These are phyloP conservation scores for Fusarium musae DNA, from an alignment of 2,329 filamentous ascomycete species.

Conservation along the genomic window DNA sequence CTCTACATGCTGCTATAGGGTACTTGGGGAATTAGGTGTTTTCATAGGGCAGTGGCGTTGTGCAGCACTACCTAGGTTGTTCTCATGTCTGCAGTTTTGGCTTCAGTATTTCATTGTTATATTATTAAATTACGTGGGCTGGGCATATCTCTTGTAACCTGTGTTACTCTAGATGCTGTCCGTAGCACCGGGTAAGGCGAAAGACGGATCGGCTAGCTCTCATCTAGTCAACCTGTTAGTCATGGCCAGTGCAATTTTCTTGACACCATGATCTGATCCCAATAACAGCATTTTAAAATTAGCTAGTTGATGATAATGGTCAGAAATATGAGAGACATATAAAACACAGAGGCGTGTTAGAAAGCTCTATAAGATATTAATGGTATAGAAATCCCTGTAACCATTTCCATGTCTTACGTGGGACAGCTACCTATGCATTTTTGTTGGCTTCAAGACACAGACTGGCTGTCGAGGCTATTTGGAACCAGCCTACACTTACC, in stretches of 20 bases:
- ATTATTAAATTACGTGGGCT: neutral
- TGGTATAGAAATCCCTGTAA: neutral
- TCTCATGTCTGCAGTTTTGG: neutral
- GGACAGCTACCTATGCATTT: neutral
- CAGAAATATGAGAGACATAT: neutral
- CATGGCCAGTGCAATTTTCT: neutral
- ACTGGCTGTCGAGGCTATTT: neutral
- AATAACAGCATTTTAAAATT: neutral
- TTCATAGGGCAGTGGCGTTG: neutral
- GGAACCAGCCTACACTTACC: neutral
- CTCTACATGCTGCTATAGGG: neutral
- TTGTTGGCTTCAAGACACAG: neutral
- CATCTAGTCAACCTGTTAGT: neutral
- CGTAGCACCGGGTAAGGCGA: neutral
- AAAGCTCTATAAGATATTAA: neutral
- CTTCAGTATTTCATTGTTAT: neutral
- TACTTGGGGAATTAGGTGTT: neutral
- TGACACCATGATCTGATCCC: neutral
- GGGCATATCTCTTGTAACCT: neutral
- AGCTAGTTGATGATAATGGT: neutral
- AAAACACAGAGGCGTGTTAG: neutral
- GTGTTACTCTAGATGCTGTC: neutral
- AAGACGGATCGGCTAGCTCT: neutral
- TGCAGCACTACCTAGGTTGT: slow-evolving; percentile 1
- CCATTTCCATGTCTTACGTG: neutral